Base-by-base conservation (phyloP, 257 asterid species). In the Anisodus tanguticus region DNA sequence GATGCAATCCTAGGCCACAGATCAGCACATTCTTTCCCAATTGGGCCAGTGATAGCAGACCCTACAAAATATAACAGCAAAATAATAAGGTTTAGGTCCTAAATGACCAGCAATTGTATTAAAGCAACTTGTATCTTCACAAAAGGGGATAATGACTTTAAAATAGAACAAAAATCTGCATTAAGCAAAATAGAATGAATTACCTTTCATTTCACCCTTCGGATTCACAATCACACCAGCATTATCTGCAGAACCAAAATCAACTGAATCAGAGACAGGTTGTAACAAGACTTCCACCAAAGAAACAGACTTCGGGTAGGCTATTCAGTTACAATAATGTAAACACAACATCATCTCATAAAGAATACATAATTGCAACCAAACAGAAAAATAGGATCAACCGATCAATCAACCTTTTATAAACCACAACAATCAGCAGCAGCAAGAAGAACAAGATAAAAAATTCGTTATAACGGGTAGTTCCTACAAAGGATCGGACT, bases 131-230 rank as follows among this genome's bases (percentile, higher is more conserved):
- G 15, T 6, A 26, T 76, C 45, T 51, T 76, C 63, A 31, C 35
- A 1, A 0, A 53, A 13, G 8, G 0, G 15, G 81, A 6, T 43
- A 9, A 1, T 43, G 26, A 26, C 49, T 51, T 77, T 47, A 53
- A 77, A 72, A 77, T 26, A 51, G 15, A 51, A 31, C 35, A 31
- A 31, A 31, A 26, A 15, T 60, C 67, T 60, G 35, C 16, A 6
- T 15, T 13, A 4, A 17, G 16, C 6, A 13, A 3, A 7, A 26
- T 26, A 26, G 15, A 80, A 16, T 19, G 35, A 41, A 5, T 45
- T 87, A 91, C 94, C 94, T 88, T 91, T 91, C 94, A 91, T 91
- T 88, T 91, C 94, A 13, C 92, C 92, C 85, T 91, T 91, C 58
- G 93, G 92, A 81, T 89, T 91, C 70, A 91, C 94, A 87, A 91